These are phyloP conservation scores for Scortechinia acanthostroma DNA, from an alignment of 2,329 filamentous ascomycete genomes.

Conservation along the genomic window DNA sequence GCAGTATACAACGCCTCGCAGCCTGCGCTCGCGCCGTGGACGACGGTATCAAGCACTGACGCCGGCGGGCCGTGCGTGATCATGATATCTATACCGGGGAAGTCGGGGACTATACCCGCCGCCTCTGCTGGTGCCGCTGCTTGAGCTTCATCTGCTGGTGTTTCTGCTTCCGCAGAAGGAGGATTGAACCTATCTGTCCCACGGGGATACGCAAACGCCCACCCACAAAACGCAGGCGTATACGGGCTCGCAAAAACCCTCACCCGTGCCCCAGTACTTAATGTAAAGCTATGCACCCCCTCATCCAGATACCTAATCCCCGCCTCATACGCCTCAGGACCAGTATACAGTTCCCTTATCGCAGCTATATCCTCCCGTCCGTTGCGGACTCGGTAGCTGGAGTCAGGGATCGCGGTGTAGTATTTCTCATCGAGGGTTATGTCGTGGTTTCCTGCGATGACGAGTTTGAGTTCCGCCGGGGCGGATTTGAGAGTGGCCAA, in stretches of 20 bases:
- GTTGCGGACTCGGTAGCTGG: not conserved
- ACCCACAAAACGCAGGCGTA: conserved; percentile 16
- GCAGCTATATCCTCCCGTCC: not conserved
- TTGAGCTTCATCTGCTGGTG: no score
- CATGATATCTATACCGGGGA: conserved; percentile 18
- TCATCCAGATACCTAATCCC: conserved; percentile 19
- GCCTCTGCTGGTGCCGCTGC: not conserved
- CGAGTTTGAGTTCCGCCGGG: conserved; percentile 20
- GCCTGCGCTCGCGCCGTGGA: conserved; percentile 20
- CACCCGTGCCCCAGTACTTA: conserved; percentile 16
- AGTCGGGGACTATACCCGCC: conserved; percentile 9
- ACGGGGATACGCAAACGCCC: conserved; percentile 16
- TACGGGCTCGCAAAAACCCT: conserved; percentile 20
- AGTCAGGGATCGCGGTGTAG: not conserved
- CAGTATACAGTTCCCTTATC: conserved; percentile 9
- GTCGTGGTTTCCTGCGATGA: conserved; percentile 26
- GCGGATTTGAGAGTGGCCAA: conserved; percentile 14
- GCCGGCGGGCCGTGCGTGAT: conserved; percentile 28
- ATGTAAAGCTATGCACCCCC: conserved; percentile 15
- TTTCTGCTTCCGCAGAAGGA: not conserved
- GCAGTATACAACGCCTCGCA: conserved; percentile 45
- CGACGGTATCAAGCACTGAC: conserved; percentile 13
- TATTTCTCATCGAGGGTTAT: conserved; percentile 8
- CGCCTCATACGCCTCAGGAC: conserved; percentile 9
- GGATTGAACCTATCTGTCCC: conserved; percentile 16